Conservation (phyloP, 176 grass and related monocot genomes). For the Hyparrhenia diplandra region DNA sequence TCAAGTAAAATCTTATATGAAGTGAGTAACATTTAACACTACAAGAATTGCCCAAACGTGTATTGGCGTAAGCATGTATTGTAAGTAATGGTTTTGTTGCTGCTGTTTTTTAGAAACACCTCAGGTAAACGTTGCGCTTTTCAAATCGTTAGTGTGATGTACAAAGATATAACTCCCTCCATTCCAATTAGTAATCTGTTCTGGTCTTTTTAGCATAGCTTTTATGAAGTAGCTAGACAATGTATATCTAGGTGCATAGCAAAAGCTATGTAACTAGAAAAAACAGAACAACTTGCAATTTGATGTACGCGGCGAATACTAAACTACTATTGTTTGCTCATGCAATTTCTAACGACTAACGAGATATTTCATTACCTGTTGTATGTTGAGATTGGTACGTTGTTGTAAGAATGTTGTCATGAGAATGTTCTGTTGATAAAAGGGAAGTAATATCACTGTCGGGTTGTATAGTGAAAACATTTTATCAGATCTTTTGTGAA, state of each 20-base stretch:
- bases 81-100: not conserved
- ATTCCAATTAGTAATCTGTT: not conserved
- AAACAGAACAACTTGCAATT: not conserved
- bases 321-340: not conserved
- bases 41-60: not conserved
- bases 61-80: slow-evolving; percentile 4
- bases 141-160: not conserved
- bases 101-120: not conserved
- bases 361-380: slow-evolving; percentile 19
- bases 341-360: not conserved
- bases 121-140: not conserved
- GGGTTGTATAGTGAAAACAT: slow-evolving; percentile 15
- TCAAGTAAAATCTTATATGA: not conserved
- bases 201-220: not conserved
- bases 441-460: not conserved
- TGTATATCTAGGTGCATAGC: not conserved
- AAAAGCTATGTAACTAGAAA: not conserved
- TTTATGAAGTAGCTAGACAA: not conserved
- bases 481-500: slow-evolving; percentile 10
- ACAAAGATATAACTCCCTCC: not conserved
- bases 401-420: slow-evolving; percentile 30
- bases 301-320: not conserved
- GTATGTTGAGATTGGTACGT: not conserved
- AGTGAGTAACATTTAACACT: not conserved
- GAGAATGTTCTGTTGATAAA: slow-evolving; percentile 42